Base-by-base conservation (phyloP, 345 rosid species). In the Eucalyptus sideroxylon region DNA sequence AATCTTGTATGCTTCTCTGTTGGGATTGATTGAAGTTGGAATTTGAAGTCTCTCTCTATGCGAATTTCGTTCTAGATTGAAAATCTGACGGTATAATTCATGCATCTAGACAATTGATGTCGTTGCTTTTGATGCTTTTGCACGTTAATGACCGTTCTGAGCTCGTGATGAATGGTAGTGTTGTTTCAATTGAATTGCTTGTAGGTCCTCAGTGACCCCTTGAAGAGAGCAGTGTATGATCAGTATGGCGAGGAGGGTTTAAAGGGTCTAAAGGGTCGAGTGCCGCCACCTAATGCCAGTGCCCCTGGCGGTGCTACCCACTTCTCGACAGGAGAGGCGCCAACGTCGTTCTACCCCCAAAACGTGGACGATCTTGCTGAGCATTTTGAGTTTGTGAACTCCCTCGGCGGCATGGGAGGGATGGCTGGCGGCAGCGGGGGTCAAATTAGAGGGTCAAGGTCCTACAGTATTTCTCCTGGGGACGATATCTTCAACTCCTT, bases 161-260 rank as follows among this genome's bases (percentile, higher is more conserved):
- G 23, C 80, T 67, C 37, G 80, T 67, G 80, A 67, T 16, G 42
- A 67, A 67, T 23, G 31, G n/a, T 89, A 37, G 12, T 50, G 42
- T 37, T 50, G 80, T 67, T 67, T 67, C 80, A 67, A 31, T 67
- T 67, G 42, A 45, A 15, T 17, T 26, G 40, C 81, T 86, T 87
- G 88, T 83, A 97, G 99, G 97, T 97, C 88, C 89, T 95, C 86
- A 96, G 98, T 89, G 98, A 97, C 91, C 93, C 98, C 47, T 94
- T 93, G 83, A 97, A 96, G 89, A 94, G 97, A 94, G 95, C 96
- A 42, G 88, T 95, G 11, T 97, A 95, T 91, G 98, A 97, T 90
- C 98, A 94, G 72, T 94, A 95, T 83, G 99, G 99, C 21, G 99
- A 97, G 91, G 97, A 97, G 91, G 98, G 96, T 80, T 94, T 97